A percentile compares a stretch with the other conserved stretches of the same genome.
Evolutionary conservation across 164 flowering plant genomes (phyloP).

Genomic region (Stephania japonica): DNA sequence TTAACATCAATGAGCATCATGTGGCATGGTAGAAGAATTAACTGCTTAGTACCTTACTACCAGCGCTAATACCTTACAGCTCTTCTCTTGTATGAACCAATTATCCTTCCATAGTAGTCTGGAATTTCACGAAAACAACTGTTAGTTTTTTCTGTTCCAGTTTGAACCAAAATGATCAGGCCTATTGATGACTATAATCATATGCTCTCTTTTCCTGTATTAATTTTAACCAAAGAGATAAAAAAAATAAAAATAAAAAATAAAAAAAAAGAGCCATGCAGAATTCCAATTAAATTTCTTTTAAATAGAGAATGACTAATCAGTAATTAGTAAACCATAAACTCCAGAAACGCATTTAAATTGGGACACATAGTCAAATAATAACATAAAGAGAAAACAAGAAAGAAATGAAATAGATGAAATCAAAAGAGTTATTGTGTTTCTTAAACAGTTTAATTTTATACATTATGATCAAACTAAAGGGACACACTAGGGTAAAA

Average conservation of each 20-base stretch:
- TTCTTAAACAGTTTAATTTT: background rate
- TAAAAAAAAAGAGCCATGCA: background rate
- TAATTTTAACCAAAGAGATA: background rate
- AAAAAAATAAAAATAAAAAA: too few species aligned
- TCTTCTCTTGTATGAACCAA: slow-evolving; percentile 95
- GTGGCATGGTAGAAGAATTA: background rate
- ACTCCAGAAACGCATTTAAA: background rate
- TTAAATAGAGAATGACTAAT: background rate
- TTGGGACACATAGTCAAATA: background rate
- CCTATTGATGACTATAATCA: background rate
- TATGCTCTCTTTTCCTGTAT: background rate
- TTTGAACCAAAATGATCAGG: background rate
- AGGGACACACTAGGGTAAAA: background rate
- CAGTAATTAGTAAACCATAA: background rate
- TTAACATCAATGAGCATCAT: background rate
- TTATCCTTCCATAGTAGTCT: slow-evolving; percentile 92
- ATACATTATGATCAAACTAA: background rate
- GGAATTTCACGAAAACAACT: slow-evolving; percentile 14
- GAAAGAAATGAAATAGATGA: background rate
- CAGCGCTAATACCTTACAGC: slow-evolving; percentile 79
- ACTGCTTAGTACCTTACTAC: slow-evolving; percentile 54
- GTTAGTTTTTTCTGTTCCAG: background rate
- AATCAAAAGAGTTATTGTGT: background rate
- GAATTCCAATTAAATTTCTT: background rate
- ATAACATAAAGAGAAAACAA: background rate